These are phyloP conservation scores for Sclerotiophoma versabilis DNA, from an alignment of 2,329 filamentous ascomycete genomes.

Conservation along the genomic window DNA sequence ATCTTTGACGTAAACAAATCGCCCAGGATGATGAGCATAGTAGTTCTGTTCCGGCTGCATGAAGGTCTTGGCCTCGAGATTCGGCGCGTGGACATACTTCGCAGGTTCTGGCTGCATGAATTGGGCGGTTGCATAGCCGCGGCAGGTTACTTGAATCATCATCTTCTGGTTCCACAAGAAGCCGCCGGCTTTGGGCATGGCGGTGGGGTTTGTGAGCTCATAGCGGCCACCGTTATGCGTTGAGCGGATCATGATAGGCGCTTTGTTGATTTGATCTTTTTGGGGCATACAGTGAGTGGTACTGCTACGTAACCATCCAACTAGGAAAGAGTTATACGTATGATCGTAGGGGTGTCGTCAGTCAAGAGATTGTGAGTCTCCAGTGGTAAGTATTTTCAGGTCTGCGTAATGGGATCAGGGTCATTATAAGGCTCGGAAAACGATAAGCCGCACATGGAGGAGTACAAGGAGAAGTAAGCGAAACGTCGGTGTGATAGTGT, in stretches of 20 bases:
- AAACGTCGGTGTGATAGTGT: conserved; percentile 31
- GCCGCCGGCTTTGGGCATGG: conserved; percentile 62
- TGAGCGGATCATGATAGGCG: conserved; percentile 43
- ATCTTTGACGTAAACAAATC: conserved; percentile 67
- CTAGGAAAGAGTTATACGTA: background rate
- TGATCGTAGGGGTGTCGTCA: background rate
- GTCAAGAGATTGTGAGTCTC: background rate
- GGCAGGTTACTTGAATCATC: conserved; percentile 67
- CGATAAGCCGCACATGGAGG: conserved; percentile 33
- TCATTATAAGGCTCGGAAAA: conserved; percentile 33
- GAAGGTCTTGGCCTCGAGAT: conserved; percentile 65
- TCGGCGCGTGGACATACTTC: conserved; percentile 66
- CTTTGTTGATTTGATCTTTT: conserved; percentile 7
- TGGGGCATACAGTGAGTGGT: conserved; percentile 13
- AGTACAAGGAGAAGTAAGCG: conserved; percentile 3
- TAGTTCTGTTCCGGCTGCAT: conserved; percentile 69
- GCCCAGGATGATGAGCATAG: conserved; percentile 65
- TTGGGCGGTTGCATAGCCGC: conserved; percentile 65
- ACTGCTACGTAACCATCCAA: conserved; percentile 18
- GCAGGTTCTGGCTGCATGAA: conserved; percentile 68
- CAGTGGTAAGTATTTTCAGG: background rate
- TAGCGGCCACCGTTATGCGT: conserved; percentile 61
- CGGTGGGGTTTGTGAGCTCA: conserved; percentile 63
- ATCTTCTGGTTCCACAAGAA: conserved; percentile 68
- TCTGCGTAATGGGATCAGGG: background rate